Conservation (phyloP, 306 rosid genomes). For the Dryas drummondii region DNA sequence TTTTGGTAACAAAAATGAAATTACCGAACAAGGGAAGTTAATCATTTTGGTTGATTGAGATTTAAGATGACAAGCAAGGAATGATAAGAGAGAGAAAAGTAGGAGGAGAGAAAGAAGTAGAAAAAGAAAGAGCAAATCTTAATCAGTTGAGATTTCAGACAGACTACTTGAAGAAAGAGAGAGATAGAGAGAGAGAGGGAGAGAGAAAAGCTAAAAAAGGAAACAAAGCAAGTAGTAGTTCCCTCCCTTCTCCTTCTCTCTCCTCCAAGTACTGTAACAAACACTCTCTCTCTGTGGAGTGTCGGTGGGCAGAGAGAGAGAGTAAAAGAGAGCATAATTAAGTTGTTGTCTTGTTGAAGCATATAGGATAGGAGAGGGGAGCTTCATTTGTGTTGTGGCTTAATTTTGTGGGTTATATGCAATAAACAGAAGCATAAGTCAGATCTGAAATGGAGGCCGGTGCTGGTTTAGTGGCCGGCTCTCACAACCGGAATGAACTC, state of each 20-base stretch:
- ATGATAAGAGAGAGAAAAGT: slow-evolving; percentile 20
- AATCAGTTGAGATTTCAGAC: slow-evolving; percentile 10
- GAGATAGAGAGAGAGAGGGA: neutral
- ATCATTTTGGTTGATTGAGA: neutral
- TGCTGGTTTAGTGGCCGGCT: slow-evolving; percentile 65
- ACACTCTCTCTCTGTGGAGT: too few species aligned
- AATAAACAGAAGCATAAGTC: neutral
- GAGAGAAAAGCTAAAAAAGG: slow-evolving; percentile 1
- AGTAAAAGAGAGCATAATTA: neutral
- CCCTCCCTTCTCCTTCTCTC: too few species aligned
- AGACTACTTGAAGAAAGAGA: neutral
- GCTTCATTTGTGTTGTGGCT: neutral
- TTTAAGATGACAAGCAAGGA: neutral
- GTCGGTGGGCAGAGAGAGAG: neutral
- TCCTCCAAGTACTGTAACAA: neutral
- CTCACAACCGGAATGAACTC: slow-evolving; percentile 61
- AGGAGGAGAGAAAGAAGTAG: too few species aligned
- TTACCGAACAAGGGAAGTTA: neutral
- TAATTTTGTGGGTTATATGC: neutral
- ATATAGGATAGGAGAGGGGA: neutral
- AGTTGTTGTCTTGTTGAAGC: neutral
- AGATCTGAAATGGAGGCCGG: slow-evolving; percentile 38
- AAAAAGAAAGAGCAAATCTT: slow-evolving; percentile 4
- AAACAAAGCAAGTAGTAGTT: neutral
- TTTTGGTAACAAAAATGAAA: neutral